Evolutionary conservation across 495 filamentous ascomycete genomes (phyloP), one percentile per base, ranked within the genome.

Genomic region (Annulohypoxylon maeteangense): DNA sequence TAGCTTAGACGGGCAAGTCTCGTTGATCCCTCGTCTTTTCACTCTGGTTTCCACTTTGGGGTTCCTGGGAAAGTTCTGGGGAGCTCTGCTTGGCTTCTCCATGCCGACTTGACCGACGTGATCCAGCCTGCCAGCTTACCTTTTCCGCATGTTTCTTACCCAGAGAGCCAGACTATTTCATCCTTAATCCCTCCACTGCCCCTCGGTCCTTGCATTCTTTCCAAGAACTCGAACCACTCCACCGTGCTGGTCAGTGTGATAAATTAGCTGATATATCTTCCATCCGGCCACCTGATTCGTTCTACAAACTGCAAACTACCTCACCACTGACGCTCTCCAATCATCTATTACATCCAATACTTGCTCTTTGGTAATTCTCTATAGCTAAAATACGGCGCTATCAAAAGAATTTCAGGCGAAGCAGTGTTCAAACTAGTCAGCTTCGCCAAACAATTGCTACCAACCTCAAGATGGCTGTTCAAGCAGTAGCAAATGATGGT

Each of bases 21-120:
- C 29, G 60, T 73, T 73, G 65, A 68, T 68, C 70, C 48, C 53
- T 59, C 32, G 53, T 65, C 60, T 50, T 59, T 51, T 34, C 25
- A 27, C 31, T 47, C 25, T 48, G 45, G 20, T 22, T 44, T 44
- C 31, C 45, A 51, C 47, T 12, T 47, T 44, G 40, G 45, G 14
- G 64, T 67, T 40, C 36, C 36, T 40, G 36, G 36, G 36, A 40
- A 40, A 40, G 34, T 38, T 71, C 57, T 50, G 61, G 58, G 51
- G 56, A 42, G 18, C 31, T 32, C 55, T 47, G 8, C 56, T 63
- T 72, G 62, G 64, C 48, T 62, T 62, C 64, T 44, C 29, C 34
- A 50, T 68, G 27, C 62, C 48, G 61, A 68, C 54, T 61, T 69
- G 61, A 25, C 62, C 48, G 61, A 68, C 54, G 65, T 69, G 61